Conservation (phyloP, 2,329 filamentous ascomycete species). For the Huntiella savannae region DNA sequence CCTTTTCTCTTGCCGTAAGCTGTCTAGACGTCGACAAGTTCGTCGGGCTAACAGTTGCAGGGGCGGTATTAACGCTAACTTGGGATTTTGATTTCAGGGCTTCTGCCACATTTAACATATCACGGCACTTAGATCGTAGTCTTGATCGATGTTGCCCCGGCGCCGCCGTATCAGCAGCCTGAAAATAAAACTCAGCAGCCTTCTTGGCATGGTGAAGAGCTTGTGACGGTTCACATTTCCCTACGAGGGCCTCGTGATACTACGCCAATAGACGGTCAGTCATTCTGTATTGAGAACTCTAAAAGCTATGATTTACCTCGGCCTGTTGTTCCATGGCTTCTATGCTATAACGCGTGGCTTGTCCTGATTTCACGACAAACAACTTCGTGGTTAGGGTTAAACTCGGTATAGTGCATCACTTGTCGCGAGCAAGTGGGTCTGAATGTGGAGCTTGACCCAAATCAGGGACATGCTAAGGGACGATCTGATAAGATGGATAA, state of each 20-base stretch:
- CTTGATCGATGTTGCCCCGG: conserved; percentile 42
- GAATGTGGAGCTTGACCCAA: too few relatives aligned
- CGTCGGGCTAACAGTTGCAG: background rate
- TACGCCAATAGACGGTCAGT: conserved; percentile 12
- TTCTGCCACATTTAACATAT: conserved; percentile 55
- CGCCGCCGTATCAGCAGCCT: conserved; percentile 44
- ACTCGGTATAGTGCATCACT: too few relatives aligned
- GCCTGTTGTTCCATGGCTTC: background rate
- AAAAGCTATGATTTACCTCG: background rate
- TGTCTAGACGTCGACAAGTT: conserved; percentile 24
- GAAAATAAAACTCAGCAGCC: conserved; percentile 67
- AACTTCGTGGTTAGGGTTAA: too few relatives aligned
- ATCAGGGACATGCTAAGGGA: too few relatives aligned
- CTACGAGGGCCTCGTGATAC: conserved; percentile 22
- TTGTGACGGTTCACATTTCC: conserved; percentile 24
- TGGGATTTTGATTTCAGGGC: conserved; percentile 38
- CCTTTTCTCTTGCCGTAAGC: conserved; percentile 51
- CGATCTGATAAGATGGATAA: too few relatives aligned
- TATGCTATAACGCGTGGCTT: too few relatives aligned
- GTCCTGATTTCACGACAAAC: too few relatives aligned
- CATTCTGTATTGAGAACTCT: background rate
- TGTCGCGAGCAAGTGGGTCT: too few relatives aligned
- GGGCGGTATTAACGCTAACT: background rate
- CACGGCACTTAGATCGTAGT: conserved; percentile 49
- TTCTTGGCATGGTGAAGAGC: conserved; percentile 59